Evolutionary conservation across 1,284 basidiomycete genomes (phyloP), one percentile per base, ranked within the genome.

Genomic region (Sphagnurus paluster): DNA sequence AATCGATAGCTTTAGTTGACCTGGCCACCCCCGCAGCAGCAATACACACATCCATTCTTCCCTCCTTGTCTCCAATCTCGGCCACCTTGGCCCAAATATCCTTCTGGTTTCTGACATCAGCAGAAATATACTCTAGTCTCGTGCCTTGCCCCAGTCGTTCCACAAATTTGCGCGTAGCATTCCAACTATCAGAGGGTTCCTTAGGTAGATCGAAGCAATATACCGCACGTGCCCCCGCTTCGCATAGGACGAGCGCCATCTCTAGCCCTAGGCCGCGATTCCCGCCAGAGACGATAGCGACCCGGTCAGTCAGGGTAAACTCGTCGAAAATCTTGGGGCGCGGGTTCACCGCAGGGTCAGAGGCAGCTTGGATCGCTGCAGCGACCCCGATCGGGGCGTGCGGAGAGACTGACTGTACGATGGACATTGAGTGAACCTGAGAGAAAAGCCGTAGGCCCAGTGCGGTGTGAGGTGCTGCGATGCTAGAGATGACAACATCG

Each of bases 241-340:
- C 90, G 34, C 83, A 77, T 33, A 90, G 68, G 5, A 84, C 80
- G 47, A 90, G 72, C 24, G 88, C 88, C 79, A 90, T 86, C 67
- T 90, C 88, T 25, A 93, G 76, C 2, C 91, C 91, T 5, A 93
- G 76, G 1, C 90, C 90, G 43, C 90, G 77, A 56, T 88, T 89
- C 4, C 76, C 90, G 6, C 89, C 89, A 0, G 89, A 87, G 25
- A 92, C 80, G 46, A 92, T 72, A 33, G 80, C 85, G n/a, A 89
- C 87, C 13, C 86, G 80, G 56, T 83, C 84, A 23, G 70, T 71
- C 28, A 93, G 76, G 8, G 80, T 76, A 68, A 93, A 92, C 59
- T 90, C 88, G 46, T 84, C 71, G 59, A 77, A 83, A 56, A 90
- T 75, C 63, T 75, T 80, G 14, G 79, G 66, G 2, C 63, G 64